These are phyloP conservation scores for Fusarium temperatum DNA, from an alignment of 2,329 filamentous ascomycete genomes.

Conservation along the genomic window DNA sequence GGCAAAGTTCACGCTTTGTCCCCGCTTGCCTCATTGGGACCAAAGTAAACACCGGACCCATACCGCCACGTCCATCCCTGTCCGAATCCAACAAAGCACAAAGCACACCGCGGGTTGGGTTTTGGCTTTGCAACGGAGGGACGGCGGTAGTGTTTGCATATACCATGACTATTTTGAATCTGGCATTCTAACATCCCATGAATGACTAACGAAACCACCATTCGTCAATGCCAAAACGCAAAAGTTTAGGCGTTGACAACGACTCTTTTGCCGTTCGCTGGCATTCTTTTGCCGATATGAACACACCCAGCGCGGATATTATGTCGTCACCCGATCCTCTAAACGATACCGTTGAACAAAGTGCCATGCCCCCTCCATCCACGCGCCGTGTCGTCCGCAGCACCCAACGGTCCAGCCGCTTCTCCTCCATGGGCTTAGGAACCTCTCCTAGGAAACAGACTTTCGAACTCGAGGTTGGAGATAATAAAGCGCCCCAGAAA, in stretches of 20 bases:
- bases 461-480: slow-evolving; percentile 65
- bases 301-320: slow-evolving; percentile 52
- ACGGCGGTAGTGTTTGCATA: slow-evolving; percentile 19
- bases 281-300: slow-evolving; percentile 49
- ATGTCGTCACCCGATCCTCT: slow-evolving; percentile 63
- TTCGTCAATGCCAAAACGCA: slow-evolving; percentile 45
- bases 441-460: slow-evolving; percentile 64
- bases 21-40: slow-evolving; percentile 21
- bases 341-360: slow-evolving; percentile 50
- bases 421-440: slow-evolving; percentile 46
- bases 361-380: slow-evolving; percentile 48
- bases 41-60: slow-evolving; percentile 44
- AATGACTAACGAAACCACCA: slow-evolving; percentile 24
- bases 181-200: slow-evolving; percentile 35
- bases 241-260: slow-evolving; percentile 34
- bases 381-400: slow-evolving; percentile 57
- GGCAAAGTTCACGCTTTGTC: slow-evolving; percentile 26
- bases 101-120: slow-evolving; percentile 30
- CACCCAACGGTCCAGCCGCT: slow-evolving; percentile 53
- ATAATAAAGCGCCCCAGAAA: slow-evolving; percentile 59
- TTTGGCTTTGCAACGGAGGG: slow-evolving; percentile 7
- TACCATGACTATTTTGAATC: background rate
- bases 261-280: slow-evolving; percentile 48
- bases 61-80: slow-evolving; percentile 33
- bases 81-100: slow-evolving; percentile 7